These are phyloP conservation scores for Mycena maculata DNA, from an alignment of 768 basidiomycete genomes.

Conservation along the genomic window DNA sequence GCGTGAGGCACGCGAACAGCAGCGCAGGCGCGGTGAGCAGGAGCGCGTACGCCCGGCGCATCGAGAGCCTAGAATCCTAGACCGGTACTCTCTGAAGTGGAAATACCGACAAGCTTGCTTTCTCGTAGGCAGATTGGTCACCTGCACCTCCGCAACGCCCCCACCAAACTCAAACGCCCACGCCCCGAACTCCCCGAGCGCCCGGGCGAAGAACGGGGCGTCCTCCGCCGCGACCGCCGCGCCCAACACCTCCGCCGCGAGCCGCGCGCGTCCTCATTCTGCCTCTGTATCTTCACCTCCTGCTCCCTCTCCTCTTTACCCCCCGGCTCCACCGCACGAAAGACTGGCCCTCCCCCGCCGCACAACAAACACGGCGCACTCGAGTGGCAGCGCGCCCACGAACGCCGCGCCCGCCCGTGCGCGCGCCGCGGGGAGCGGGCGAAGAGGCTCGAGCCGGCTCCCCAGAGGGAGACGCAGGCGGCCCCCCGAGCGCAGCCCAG, in stretches of 20 bases:
- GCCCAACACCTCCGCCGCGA: constrained; percentile 50
- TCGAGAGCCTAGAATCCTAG: constrained; percentile 64
- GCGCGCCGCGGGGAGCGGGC: constrained; percentile 26
- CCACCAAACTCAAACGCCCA: constrained; percentile 45
- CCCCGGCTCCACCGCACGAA: neutral
- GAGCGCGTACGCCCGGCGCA: constrained; percentile 50
- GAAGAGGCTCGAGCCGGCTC: neutral
- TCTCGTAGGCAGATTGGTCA: too few species aligned
- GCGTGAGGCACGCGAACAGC: constrained; percentile 63
- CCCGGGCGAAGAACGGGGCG: constrained; percentile 47
- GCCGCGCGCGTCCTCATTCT: constrained; percentile 2
- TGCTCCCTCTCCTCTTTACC: neutral
- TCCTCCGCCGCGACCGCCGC: constrained; percentile 43
- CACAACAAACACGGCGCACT: constrained; percentile 31
- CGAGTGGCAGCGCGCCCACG: constrained; percentile 26
- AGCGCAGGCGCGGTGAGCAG: constrained; percentile 55
- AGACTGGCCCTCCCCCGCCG: constrained; percentile 15
- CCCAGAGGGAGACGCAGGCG: neutral
- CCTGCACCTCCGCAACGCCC: constrained; percentile 57
- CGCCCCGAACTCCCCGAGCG: constrained; percentile 64
- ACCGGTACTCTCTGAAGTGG: too few species aligned
- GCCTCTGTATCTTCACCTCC: constrained; percentile 15
- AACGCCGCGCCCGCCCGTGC: constrained; percentile 33
- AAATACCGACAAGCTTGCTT: too few species aligned
- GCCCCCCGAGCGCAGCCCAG: constrained; percentile 82